Evolutionary conservation across 2,329 filamentous ascomycete species (phyloP).

Genomic region (Scedosporium dehoogii): DNA sequence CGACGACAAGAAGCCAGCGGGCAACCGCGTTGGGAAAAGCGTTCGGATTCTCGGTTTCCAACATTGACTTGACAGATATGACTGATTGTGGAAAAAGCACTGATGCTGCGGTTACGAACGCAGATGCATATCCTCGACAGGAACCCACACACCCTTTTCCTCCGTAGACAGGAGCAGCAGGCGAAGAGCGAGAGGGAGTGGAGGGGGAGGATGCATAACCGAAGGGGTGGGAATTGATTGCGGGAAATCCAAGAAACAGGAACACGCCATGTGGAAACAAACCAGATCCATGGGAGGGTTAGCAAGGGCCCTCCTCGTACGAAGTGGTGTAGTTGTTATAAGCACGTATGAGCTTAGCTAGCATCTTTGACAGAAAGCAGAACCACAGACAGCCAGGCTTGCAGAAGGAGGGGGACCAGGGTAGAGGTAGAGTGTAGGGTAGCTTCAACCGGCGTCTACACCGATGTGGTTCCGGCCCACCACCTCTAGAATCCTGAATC

Average conservation of each 20-base stretch:
- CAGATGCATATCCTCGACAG: too few relatives aligned
- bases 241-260: constrained; percentile 1
- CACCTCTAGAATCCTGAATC: too few relatives aligned
- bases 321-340: too few relatives aligned
- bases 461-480: background rate
- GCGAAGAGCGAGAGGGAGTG: background rate
- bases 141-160: too few relatives aligned
- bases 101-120: too few relatives aligned
- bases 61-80: too few relatives aligned
- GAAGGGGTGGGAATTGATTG: background rate
- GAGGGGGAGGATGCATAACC: background rate
- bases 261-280: constrained; percentile 2
- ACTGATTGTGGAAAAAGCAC: too few relatives aligned
- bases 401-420: background rate
- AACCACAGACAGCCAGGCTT: background rate
- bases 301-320: too few relatives aligned
- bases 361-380: background rate
- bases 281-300: background rate
- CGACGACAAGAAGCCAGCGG: background rate
- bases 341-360: too few relatives aligned
- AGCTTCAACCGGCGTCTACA: background rate
- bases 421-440: background rate
- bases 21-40: background rate
- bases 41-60: background rate
- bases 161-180: background rate